Percentiles rank a stretch among this genome's conserved stretches.
phyloP scores from a whole-genome alignment of 2,329 filamentous ascomycete genomes.

The Epichloe scottii region DNA sequence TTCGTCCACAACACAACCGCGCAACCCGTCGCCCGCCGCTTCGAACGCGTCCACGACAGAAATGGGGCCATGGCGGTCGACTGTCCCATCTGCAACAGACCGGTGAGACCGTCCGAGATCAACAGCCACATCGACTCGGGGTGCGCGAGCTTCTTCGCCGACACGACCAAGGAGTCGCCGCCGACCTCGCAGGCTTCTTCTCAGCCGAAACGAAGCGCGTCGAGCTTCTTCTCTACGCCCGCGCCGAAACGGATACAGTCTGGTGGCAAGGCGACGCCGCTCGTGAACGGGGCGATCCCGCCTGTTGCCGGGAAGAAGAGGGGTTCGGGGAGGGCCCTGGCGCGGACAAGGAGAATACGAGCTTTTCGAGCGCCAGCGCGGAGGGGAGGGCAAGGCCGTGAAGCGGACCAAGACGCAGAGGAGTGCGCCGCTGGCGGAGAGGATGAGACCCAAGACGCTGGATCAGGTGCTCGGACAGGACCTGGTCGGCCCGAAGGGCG shows the following conservation, averaged over 20 bases:
- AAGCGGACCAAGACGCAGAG: constrained; percentile 60
- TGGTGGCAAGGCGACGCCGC: constrained; percentile 19
- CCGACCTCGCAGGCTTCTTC: constrained; percentile 18
- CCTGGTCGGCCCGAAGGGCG: constrained; percentile 71
- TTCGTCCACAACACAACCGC: too few relatives aligned
- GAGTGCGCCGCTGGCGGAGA: constrained; percentile 77
- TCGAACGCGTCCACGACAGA: neutral
- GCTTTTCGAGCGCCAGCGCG: neutral
- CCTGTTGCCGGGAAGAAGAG: constrained; percentile 33
- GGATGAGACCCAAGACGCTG: constrained; percentile 75
- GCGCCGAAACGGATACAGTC: constrained; percentile 37
- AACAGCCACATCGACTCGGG: constrained; percentile 84
- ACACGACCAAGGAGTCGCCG: constrained; percentile 23
- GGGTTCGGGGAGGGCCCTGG: constrained; percentile 42
- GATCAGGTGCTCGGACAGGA: constrained; percentile 88
- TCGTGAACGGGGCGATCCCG: constrained; percentile 19
- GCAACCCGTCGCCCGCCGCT: too few relatives aligned
- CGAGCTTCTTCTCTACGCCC: constrained; percentile 50
- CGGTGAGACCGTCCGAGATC: constrained; percentile 62
- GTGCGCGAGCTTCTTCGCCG: constrained; percentile 56
- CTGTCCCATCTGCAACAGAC: constrained; percentile 71
- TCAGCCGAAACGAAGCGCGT: constrained; percentile 41
- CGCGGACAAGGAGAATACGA: constrained; percentile 8
- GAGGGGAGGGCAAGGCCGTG: too few relatives aligned
- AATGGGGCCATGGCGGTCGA: constrained; percentile 38